Evolutionary conservation across 2,329 filamentous ascomycete species (phyloP).

Genomic region (Trichoderma sp.): DNA sequence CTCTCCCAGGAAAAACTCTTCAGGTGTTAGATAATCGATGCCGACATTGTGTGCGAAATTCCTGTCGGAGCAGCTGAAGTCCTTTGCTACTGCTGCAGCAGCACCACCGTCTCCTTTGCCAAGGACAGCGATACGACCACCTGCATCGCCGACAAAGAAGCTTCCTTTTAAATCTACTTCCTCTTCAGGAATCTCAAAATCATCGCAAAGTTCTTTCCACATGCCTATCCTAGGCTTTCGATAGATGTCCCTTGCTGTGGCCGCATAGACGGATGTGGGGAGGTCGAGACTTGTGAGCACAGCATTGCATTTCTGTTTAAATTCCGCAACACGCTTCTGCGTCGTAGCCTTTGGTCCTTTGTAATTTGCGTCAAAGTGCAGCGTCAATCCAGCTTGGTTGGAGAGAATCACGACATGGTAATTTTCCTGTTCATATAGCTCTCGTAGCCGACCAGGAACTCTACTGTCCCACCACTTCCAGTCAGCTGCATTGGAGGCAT

Average conservation of each 20-base stretch:
- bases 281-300: slow-evolving; percentile 73
- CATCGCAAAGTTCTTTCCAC: slow-evolving; percentile 68
- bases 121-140: slow-evolving; percentile 53
- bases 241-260: slow-evolving; percentile 77
- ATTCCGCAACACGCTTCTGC: slow-evolving; percentile 70
- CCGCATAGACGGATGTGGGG: slow-evolving; percentile 80
- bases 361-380: slow-evolving; percentile 72
- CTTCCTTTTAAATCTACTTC: slow-evolving; percentile 70
- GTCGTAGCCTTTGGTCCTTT: slow-evolving; percentile 57
- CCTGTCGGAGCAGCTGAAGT: slow-evolving; percentile 68
- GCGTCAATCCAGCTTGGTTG: slow-evolving; percentile 81
- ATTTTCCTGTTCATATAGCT: slow-evolving; percentile 67
- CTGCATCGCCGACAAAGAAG: slow-evolving; percentile 89
- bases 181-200: slow-evolving; percentile 58
- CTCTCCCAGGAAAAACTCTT: slow-evolving; percentile 83
- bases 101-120: slow-evolving; percentile 28
- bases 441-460: slow-evolving; percentile 67
- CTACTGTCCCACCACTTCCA: slow-evolving; percentile 91
- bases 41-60: slow-evolving; percentile 86
- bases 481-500: slow-evolving; percentile 68
- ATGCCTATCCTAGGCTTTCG: slow-evolving; percentile 88
- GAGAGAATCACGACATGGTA: slow-evolving; percentile 79
- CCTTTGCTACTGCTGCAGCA: slow-evolving; percentile 44
- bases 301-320: slow-evolving; percentile 76
- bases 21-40: slow-evolving; percentile 79